Evolutionary conservation across 2,329 filamentous ascomycete species (phyloP), one percentile per base, ranked within the genome.

Genomic region (Exophiala viscosa): DNA sequence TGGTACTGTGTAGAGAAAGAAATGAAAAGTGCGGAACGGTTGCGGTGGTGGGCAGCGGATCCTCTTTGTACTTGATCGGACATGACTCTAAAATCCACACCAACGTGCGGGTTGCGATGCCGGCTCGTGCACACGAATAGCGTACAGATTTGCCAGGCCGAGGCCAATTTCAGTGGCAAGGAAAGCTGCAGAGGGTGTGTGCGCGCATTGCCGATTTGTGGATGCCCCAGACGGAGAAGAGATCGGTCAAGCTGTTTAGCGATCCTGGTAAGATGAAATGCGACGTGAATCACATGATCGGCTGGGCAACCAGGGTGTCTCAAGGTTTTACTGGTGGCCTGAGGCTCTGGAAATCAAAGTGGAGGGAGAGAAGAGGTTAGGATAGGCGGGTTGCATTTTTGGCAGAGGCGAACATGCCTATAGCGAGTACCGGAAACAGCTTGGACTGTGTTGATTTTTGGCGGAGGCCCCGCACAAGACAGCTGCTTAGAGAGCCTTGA

Each of bases 31-130:
- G 39, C n/a, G 41, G 20, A 18, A 15, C 23, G 14, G 38, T 14
- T 7, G 23, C 23, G 23, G 8, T 28, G 23, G 23, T 28, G 54
- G 54, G 46, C 38, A 48, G 45, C 45, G 46, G 49, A 50, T 34
- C 45, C 15, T 46, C 42, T 50, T 56, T 56, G 52, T 56, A 56
- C 49, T 42, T 34, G n/a, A 18, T 23, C 8, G 14, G 32, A 38
- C 28, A 23, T 20, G 34, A 9, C 17, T 45, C 20, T 20, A 17
- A 20, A 23, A 13, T 8, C 7, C 20, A 28, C 20, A 44, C 13
- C 20, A 18, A 14, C 18, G 28, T 10, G 17, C 40, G 47, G n/a
- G 14, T 31, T 13, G 40, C 40, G 40, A 42, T 23, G 40, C 28
- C 35, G 33, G 35, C 23, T 31, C 17, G 28, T 11, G 40, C 10